Evolutionary conservation across 345 rosid genomes (phyloP), one percentile per base, ranked within the genome.

Genomic region (Gynandropsis gynandra): DNA sequence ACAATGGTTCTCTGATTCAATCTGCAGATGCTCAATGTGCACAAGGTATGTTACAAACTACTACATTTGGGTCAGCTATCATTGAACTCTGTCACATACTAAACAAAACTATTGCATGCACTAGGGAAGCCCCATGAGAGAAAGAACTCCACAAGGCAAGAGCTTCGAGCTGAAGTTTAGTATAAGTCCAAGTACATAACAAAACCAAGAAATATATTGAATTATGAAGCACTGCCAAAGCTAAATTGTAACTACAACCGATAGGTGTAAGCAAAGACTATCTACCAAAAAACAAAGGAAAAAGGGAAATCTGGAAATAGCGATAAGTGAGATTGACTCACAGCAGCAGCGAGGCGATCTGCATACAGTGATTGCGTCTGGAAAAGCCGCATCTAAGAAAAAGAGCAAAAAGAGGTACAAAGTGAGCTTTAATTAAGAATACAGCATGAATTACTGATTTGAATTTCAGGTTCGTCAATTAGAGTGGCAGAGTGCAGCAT

Each of bases 1-100:
- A 56, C 95, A 87, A 49, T 73, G 85, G 62, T 66, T 80, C 71
- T 92, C 95, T 0, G 95, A 74, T 56, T 92, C 97, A 61, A 92
- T 58, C 95, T 90, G 66, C 53, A 14, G 42, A 38, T 18, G 44
- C 12, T 50, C 1, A 18, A 47, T 32, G 20, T 11, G 29, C 18
- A 1, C 17, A 33, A n/a, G 13, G 38, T 32, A 27, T 12, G 7
- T 24, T n/a, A 51, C 24, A 40, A 50, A 8, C 11, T 50, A 14
- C 6, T 4, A 6, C 9, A n/a, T 33, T 1, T 20, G 10, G 8
- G n/a, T n/a, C n/a, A 37, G 40, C 7, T 58, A 1, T 37, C 0
- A 45, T 18, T n/a, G 16, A 59, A 36, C 40, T n/a, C 40, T 3
- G 18, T 9, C 18, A 34, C 35, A 36, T 5, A 10, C 29, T 42